Conservation (phyloP, 441 rosid genomes). For the Gossypium schwendimanii region DNA sequence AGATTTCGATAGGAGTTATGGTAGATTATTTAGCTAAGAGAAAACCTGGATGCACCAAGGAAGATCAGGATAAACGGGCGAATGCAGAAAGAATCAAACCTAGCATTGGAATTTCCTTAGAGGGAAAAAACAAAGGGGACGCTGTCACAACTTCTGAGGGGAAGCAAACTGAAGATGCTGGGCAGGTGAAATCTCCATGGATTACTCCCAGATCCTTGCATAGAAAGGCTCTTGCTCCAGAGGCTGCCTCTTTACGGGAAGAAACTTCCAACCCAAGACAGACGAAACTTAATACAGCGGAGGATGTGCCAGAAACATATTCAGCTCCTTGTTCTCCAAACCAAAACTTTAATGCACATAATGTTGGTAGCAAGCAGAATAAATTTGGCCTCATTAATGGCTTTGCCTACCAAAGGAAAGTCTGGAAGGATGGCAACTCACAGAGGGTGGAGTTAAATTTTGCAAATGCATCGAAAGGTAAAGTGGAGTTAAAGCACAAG, state of each 20-base stretch:
- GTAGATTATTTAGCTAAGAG: slow-evolving; percentile 40
- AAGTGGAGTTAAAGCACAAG: slow-evolving; percentile 28
- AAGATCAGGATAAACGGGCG: slow-evolving; percentile 23
- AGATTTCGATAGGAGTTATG: slow-evolving; percentile 72
- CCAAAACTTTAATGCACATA: slow-evolving; percentile 29
- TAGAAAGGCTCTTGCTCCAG: slow-evolving; percentile 32
- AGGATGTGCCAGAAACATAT: slow-evolving; percentile 28
- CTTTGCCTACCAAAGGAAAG: slow-evolving; percentile 32
- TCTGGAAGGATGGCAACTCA: slow-evolving; percentile 24
- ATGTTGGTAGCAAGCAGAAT: slow-evolving; percentile 27
- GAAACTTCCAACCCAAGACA: slow-evolving; percentile 24
- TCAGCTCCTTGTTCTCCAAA: slow-evolving; percentile 29
- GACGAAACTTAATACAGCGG: slow-evolving; percentile 29
- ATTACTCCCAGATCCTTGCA: slow-evolving; percentile 34
- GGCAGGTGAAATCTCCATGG: slow-evolving; percentile 50
- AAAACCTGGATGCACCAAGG: slow-evolving; percentile 28
- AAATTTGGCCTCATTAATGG: slow-evolving; percentile 28
- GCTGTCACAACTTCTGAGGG: slow-evolving; percentile 26
- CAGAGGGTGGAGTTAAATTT: slow-evolving; percentile 35
- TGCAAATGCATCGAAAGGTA: slow-evolving; percentile 34
- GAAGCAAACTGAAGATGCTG: slow-evolving; percentile 28
- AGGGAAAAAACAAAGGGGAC: slow-evolving; percentile 25
- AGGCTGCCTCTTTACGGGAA: slow-evolving; percentile 21
- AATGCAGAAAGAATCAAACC: slow-evolving; percentile 28
- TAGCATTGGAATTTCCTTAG: slow-evolving; percentile 21